phyloP scores from a whole-genome alignment of 345 rosid species.

The Zanthoxylum bungeanum region DNA sequence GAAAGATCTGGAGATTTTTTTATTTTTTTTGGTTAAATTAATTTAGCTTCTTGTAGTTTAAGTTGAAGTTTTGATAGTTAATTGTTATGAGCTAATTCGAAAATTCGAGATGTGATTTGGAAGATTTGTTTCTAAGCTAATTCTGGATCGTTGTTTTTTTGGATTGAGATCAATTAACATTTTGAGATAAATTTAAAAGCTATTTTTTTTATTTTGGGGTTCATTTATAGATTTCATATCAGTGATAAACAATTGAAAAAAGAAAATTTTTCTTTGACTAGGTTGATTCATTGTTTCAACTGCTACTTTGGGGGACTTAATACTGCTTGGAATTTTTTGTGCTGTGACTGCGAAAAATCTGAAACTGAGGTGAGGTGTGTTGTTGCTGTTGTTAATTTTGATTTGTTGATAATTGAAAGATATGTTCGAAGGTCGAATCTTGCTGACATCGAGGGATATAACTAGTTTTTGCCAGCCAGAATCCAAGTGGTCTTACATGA shows the following conservation, averaged over 20 bases:
- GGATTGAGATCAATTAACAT: constrained; percentile 26
- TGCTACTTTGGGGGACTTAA: neutral
- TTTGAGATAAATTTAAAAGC: neutral
- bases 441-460: constrained; percentile 56
- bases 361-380: neutral
- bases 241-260: neutral
- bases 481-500: constrained; percentile 60
- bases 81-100: constrained; percentile 10
- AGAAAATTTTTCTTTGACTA: constrained; percentile 11
- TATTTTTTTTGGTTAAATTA: neutral
- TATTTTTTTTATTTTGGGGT: constrained; percentile 4
- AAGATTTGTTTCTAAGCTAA: neutral
- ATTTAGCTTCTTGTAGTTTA: too few relatives aligned
- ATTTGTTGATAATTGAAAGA: constrained; percentile 27
- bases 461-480: constrained; percentile 64
- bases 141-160: constrained; percentile 26
- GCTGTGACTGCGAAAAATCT: constrained; percentile 1
- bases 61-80: constrained; percentile 9
- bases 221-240: constrained; percentile 7
- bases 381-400: neutral
- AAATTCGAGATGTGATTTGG: neutral
- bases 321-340: too few relatives aligned
- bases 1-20: constrained; percentile 42
- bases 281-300: constrained; percentile 9
- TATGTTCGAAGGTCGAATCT: constrained; percentile 75